A percentile compares a stretch with the other conserved stretches of the same genome.
phyloP scores from a whole-genome alignment of 352 stramenopile genomes.

The Pseudoperonospora humuli region DNA sequence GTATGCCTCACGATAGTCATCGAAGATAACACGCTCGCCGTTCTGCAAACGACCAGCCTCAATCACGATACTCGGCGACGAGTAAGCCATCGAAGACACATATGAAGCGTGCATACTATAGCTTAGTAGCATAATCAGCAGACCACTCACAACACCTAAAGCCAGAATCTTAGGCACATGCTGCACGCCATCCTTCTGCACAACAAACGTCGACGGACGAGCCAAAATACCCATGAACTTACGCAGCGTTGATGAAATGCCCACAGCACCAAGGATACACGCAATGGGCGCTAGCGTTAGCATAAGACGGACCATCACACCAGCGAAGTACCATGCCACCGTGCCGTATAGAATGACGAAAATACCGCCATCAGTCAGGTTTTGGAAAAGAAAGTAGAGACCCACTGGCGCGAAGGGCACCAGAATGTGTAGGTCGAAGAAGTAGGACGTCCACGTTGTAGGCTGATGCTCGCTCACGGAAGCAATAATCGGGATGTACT shows the following conservation, averaged over 20 bases:
- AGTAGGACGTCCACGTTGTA: constrained; percentile 91
- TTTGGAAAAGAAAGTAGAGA: constrained; percentile 86
- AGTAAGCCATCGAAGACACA: constrained; percentile 88
- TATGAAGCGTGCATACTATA: constrained; percentile 87
- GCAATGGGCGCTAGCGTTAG: constrained; percentile 87
- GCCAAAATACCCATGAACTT: constrained; percentile 73
- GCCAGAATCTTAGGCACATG: constrained; percentile 52
- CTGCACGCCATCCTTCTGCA: constrained; percentile 47
- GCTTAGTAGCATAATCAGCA: constrained; percentile 73
- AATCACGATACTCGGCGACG: constrained; percentile 89
- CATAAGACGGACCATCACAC: constrained; percentile 91
- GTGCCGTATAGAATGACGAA: constrained; percentile 92
- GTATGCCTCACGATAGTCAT: constrained; percentile 97
- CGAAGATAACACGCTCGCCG: constrained; percentile 84
- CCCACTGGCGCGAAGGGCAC: constrained; percentile 88
- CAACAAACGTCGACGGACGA: constrained; percentile 43
- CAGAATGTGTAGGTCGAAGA: constrained; percentile 89
- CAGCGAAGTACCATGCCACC: constrained; percentile 89
- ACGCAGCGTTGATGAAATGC: constrained; percentile 69
- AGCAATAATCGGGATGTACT: constrained; percentile 93
- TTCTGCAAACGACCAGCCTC: constrained; percentile 62
- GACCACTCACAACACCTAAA: constrained; percentile 45
- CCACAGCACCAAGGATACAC: constrained; percentile 86
- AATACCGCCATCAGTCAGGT: constrained; percentile 84
- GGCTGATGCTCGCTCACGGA: constrained; percentile 92